phyloP scores from a whole-genome alignment of 2,329 filamentous ascomycete species.

The Exophiala spinifera region DNA sequence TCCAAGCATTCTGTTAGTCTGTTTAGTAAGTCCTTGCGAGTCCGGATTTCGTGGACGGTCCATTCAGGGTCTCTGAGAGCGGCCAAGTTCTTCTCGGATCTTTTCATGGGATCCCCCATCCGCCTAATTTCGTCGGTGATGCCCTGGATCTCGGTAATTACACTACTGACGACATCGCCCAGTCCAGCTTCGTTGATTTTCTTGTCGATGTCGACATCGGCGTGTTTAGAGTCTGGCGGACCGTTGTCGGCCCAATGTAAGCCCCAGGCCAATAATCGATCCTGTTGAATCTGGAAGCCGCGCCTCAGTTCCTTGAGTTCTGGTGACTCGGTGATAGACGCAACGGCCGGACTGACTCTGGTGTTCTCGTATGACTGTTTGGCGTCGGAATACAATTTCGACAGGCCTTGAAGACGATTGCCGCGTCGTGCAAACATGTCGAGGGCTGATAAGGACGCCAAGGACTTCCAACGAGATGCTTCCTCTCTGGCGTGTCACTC shows the following conservation, averaged over 20 bases:
- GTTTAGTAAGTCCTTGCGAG: slow-evolving; percentile 44
- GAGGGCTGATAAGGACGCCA: neutral
- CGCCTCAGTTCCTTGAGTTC: slow-evolving; percentile 57
- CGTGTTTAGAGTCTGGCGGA: slow-evolving; percentile 16
- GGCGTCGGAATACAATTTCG: slow-evolving; percentile 62
- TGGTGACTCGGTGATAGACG: slow-evolving; percentile 41
- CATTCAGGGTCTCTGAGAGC: slow-evolving; percentile 32
- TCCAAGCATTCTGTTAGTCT: slow-evolving; percentile 63
- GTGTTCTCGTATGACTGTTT: slow-evolving; percentile 60
- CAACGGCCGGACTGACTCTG: slow-evolving; percentile 47
- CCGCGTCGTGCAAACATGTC: slow-evolving; percentile 24
- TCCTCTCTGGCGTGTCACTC: neutral
- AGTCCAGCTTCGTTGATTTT: slow-evolving; percentile 60
- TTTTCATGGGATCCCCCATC: slow-evolving; percentile 42
- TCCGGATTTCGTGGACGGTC: slow-evolving; percentile 30
- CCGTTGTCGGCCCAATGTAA: slow-evolving; percentile 62
- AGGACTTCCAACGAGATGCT: neutral
- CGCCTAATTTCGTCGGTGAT: slow-evolving; percentile 61
- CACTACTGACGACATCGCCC: slow-evolving; percentile 62
- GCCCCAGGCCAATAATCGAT: slow-evolving; percentile 62
- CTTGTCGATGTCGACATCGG: slow-evolving; percentile 56
- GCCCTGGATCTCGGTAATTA: slow-evolving; percentile 62
- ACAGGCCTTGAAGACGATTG: slow-evolving; percentile 38
- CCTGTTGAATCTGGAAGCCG: slow-evolving; percentile 62
- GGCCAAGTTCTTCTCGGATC: slow-evolving; percentile 32